Evolutionary conservation across 2,329 filamentous ascomycete genomes (phyloP).

Genomic region (Biscogniauxia sp.): DNA sequence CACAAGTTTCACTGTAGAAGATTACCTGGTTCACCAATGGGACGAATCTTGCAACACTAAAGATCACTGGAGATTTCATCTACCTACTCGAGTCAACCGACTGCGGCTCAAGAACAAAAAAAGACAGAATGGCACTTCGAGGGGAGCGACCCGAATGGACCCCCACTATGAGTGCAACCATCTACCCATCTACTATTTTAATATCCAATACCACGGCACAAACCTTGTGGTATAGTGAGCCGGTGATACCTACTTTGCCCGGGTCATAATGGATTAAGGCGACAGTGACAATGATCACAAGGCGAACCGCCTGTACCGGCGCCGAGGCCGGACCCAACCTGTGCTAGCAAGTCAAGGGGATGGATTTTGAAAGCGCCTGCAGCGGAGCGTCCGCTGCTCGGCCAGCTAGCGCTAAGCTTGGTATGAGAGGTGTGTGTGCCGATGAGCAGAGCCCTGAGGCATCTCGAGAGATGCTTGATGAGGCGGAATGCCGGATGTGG

Average conservation of each 20-base stretch:
- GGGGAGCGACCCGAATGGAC: background rate
- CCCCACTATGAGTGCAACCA: background rate
- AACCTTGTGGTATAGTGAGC: background rate
- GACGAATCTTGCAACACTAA: background rate
- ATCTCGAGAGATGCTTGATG: background rate
- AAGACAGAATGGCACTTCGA: background rate
- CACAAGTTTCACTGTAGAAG: slow-evolving; percentile 15
- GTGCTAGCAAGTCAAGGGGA: background rate
- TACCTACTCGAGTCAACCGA: background rate
- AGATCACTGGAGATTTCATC: background rate
- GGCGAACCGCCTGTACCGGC: background rate
- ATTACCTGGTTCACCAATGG: slow-evolving; percentile 15
- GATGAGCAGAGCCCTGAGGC: background rate
- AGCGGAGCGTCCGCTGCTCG: background rate
- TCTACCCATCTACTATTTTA: background rate
- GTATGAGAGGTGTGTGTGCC: background rate
- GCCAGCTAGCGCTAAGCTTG: background rate
- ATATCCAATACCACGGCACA: background rate
- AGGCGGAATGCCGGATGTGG: slow-evolving; percentile 14
- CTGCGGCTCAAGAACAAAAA: background rate
- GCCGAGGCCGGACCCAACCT: background rate
- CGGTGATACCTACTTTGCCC: background rate
- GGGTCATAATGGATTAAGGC: background rate
- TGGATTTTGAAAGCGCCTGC: background rate
- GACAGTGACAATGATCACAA: background rate